Evolutionary conservation across 768 basidiomycete genomes (phyloP).

Genomic region (Podaxis sp.): DNA sequence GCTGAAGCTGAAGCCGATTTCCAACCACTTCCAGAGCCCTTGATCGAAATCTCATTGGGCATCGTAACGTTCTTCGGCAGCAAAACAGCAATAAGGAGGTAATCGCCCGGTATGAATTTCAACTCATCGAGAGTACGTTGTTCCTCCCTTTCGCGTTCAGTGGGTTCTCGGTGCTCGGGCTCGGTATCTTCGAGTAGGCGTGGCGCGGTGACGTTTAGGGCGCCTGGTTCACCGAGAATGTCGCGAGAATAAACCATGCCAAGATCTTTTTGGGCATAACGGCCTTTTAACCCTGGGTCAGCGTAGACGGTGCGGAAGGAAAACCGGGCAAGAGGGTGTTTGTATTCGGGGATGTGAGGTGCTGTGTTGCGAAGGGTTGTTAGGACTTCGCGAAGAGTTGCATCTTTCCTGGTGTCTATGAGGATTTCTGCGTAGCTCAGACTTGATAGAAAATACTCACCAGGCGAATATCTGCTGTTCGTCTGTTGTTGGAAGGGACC

Average conservation of each 20-base stretch:
- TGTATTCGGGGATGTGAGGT: conserved; percentile 67
- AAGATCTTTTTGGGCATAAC: conserved; percentile 74
- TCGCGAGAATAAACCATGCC: conserved; percentile 83
- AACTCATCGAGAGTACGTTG: conserved; percentile 71
- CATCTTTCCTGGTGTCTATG: conserved; percentile 64
- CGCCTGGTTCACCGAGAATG: conserved; percentile 77
- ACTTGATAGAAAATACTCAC: conserved; percentile 33
- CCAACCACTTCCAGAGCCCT: conserved; percentile 39
- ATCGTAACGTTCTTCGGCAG: conserved; percentile 65
- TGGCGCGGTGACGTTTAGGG: conserved; percentile 53
- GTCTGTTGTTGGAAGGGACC: conserved; percentile 71
- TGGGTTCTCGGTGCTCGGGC: background rate
- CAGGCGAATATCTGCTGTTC: conserved; percentile 84
- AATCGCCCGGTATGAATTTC: conserved; percentile 79
- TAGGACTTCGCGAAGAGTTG: conserved; percentile 75
- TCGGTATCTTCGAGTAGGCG: conserved; percentile 56
- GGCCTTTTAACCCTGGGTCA: conserved; percentile 68
- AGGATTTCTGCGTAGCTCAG: background rate
- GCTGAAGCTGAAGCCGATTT: conserved; percentile 20
- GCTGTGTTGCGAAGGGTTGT: conserved; percentile 74
- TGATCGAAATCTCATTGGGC: conserved; percentile 52
- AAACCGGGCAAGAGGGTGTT: conserved; percentile 80
- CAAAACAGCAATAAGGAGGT: conserved; percentile 69
- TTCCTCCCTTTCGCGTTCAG: conserved; percentile 53
- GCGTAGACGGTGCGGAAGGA: conserved; percentile 80